A percentile compares a stretch with the other conserved stretches of the same genome.
Evolutionary conservation across 306 rosid species (phyloP).

Genomic region (Alnus glutinosa): DNA sequence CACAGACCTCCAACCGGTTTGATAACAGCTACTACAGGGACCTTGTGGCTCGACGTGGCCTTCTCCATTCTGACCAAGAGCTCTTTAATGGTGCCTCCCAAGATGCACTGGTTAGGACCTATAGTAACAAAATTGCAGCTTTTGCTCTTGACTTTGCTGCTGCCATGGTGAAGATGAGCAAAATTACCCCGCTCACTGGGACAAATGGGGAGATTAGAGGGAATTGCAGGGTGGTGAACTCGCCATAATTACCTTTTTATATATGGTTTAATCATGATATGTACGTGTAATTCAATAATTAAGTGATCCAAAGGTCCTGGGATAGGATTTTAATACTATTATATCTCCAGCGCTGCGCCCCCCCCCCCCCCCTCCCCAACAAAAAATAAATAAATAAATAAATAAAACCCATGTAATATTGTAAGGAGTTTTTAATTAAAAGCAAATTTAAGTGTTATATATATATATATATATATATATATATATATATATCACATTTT

Average conservation of each 20-base stretch:
- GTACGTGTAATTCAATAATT: no score
- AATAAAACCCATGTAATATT: no score
- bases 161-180: conserved; percentile 74
- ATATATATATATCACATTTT: no score
- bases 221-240: conserved; percentile 65
- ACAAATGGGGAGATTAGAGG: conserved; percentile 60
- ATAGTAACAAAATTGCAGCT: conserved; percentile 26
- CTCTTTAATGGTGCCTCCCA: conserved; percentile 62
- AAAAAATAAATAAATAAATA: no score
- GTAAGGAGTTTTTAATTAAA: no score
- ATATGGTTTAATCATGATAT: no score
- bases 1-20: conserved; percentile 28
- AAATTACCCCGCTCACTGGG: conserved; percentile 63
- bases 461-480: no score
- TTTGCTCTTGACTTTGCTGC: conserved; percentile 60
- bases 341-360: no score
- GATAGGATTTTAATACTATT: no score
- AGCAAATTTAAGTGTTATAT: no score
- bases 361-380: no score
- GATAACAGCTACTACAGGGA: conserved; percentile 61
- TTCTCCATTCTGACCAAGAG: conserved; percentile 76
- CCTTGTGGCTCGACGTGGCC: conserved; percentile 53
- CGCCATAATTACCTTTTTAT: not conserved
- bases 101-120: conserved; percentile 56
- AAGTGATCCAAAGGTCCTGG: no score